Evolutionary conservation across 78 protist species (phyloP), one percentile per base, ranked within the genome.

Genomic region (Chrysochromulina parva): DNA sequence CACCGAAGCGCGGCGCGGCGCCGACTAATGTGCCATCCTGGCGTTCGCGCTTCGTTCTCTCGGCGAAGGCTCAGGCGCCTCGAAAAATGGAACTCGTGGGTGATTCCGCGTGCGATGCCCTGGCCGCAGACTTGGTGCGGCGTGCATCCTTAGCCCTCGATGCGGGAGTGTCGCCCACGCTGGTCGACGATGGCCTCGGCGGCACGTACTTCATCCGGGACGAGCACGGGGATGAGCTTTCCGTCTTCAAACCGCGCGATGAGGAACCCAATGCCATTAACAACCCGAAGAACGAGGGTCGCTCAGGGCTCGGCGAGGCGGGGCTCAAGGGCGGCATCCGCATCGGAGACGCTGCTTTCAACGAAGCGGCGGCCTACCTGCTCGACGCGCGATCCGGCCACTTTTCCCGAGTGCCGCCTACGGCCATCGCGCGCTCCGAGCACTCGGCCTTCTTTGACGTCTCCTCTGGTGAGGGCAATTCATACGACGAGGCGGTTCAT

Each of bases 311-410:
- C 50, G 76, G 76, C 1, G 50, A 3, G 76, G 50, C 20, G n/a
- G 76, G 76, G 20, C 28, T 67, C n/a, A 13, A 20, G 28, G 10
- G 16, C 24, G 81, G 81, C 26, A 47, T 73, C 17, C 0, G 3
- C 28, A 24, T 73, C 55, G 81, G 81, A 11, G 50, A 47, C 16
- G 81, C 81, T 0, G 81, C 81, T 16, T 55, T 48, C 17, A 38
- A 38, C 60, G 85, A 76, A 38, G 7, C 17, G 28, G 62, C 60
- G 3, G 85, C 85, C n/a, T 76, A 52, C 60, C 4, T 53, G 57
- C 85, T 76, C 48, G 85, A 76, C 38, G n/a, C 76, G 76, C n/a
- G 76, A 2, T 67, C 76, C 48, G 48, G 76, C 48, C 76, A 67
- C 76, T 67, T 67, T 9, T 67, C 20, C 50, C 76, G 76, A 28